A percentile compares a stretch with the other conserved stretches of the same genome.
Evolutionary conservation across 495 filamentous ascomycete genomes (phyloP).

Genomic region (Aspergillus asperescens): DNA sequence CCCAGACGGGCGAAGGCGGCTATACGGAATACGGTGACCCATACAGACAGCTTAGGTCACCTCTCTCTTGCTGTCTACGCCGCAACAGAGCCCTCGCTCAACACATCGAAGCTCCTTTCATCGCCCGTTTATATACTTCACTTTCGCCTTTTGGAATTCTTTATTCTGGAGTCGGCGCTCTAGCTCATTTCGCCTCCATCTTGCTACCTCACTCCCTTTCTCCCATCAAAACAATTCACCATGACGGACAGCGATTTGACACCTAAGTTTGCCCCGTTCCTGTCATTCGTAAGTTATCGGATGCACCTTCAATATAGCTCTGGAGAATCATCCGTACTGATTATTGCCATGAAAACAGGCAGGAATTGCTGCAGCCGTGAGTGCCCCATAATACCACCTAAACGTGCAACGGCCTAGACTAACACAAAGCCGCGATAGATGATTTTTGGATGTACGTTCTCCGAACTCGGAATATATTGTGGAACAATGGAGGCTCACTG

Average conservation of each 20-base stretch:
- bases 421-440: constrained; percentile 45
- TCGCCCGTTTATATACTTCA: neutral
- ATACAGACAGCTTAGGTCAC: constrained; percentile 15
- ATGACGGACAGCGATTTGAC: constrained; percentile 67
- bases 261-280: constrained; percentile 93
- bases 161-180: neutral
- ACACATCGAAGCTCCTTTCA: neutral
- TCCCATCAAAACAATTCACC: constrained; percentile 20
- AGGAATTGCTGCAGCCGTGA: constrained; percentile 89
- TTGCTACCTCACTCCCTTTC: neutral
- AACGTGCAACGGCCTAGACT: constrained; percentile 14
- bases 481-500: constrained; percentile 12
- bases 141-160: neutral
- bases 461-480: constrained; percentile 16
- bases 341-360: constrained; percentile 42
- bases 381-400: constrained; percentile 38
- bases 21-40: constrained; percentile 19
- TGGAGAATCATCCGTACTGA: constrained; percentile 33
- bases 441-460: constrained; percentile 80
- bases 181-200: neutral
- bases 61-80: neutral
- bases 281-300: constrained; percentile 76
- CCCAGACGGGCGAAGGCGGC: constrained; percentile 16
- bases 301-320: constrained; percentile 13
- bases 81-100: neutral